Evolutionary conservation across 169 alveolate species (phyloP).

Genomic region (Cryptosporidium ubiquitum): DNA sequence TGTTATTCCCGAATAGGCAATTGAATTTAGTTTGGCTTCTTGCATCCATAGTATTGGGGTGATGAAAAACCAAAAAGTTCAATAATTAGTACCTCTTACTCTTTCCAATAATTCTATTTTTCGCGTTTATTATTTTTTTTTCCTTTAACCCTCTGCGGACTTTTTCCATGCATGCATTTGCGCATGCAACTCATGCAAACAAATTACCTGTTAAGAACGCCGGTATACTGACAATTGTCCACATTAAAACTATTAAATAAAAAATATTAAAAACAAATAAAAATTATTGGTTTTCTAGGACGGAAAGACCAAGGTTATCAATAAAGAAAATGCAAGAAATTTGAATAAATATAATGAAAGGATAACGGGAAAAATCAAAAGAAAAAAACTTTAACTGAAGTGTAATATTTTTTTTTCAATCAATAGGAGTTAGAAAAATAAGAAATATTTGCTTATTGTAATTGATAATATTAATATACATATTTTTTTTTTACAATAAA

Average conservation of each 20-base stretch:
- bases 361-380: not conserved
- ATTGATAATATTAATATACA: not conserved
- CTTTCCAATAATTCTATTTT: slow-evolving; percentile 20
- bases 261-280: not conserved
- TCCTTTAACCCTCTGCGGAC: not conserved
- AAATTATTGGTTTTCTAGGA: not conserved
- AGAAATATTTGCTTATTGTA: not conserved
- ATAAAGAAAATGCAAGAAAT: not conserved
- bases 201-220: not conserved
- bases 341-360: not conserved
- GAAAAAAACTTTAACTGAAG: not conserved
- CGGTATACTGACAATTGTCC: not conserved
- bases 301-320: not conserved
- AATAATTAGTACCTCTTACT: slow-evolving; percentile 2
- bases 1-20: not conserved
- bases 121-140: slow-evolving; percentile 7
- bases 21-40: not conserved
- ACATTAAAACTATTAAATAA: not conserved
- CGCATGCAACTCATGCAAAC: not conserved
- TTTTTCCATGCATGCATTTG: not conserved
- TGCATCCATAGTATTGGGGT: not conserved
- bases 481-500: not conserved
- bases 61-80: not conserved
- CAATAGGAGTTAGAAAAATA: not conserved
- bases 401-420: not conserved